Base-by-base conservation (phyloP, 306 rosid species). In the Castanea sativa region DNA sequence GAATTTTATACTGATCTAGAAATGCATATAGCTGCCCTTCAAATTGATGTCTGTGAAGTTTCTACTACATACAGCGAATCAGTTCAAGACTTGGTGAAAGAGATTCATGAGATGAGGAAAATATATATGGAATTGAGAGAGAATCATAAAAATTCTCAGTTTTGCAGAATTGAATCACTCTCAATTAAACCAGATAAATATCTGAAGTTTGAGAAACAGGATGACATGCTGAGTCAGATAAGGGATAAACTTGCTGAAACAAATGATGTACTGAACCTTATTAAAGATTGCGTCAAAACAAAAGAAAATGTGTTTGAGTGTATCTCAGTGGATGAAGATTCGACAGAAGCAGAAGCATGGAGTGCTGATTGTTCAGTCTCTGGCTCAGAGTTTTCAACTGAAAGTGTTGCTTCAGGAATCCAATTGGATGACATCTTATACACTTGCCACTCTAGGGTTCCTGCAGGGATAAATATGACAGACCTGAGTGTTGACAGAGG, bases 331-430 rank as follows among this genome's bases (percentile, higher is more conserved):
- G 76, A 79, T 57, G 86, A 74, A 67, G 84, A 86, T 72, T 63
- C 82, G 55, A 61, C 74, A 43, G 85, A 83, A 83, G 86, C 81
- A 61, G 95, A 88, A 85, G 85, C 83, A 55, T 87, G 80, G 82
- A 90, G 88, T 72, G 51, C 85, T 58, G 97, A 88, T 80, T 83
- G 84, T 81, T 87, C 97, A 56, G 69, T 60, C 61, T 91, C 97
- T 63, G 55, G 86, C 83, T 91, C 90, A 58, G 95, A 86, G 73
- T 70, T 78, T 56, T 90, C 95, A 78, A 76, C 83, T 23, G 87
- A 83, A 77, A 81, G 83, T 81, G 87, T 59, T 76, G 81, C 75
- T 83, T 88, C 89, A 5, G 85, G 80, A 71, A 85, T 74, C 60
- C 78, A 65, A 71, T 70, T 33, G 41, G 73, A 70, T 30, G 78